Conservation (phyloP, 129 eudicot species). For the Lonicera japonica region DNA sequence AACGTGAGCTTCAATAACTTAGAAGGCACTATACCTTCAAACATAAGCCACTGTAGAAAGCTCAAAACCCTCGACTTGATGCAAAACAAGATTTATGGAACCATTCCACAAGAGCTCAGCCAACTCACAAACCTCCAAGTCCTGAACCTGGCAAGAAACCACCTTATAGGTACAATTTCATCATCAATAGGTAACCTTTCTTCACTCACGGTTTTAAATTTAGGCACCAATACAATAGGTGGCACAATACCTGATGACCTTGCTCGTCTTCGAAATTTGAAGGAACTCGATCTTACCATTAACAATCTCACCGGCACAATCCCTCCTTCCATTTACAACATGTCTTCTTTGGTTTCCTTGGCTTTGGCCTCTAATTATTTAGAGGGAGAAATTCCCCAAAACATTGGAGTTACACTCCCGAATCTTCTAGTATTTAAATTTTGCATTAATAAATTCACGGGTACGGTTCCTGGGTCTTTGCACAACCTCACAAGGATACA, state of each 20-base stretch:
- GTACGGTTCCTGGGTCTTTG: constrained; percentile 60
- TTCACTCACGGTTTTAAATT: constrained; percentile 28
- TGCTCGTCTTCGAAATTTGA: constrained; percentile 32
- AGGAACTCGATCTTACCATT: constrained; percentile 53
- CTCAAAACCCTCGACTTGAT: constrained; percentile 40
- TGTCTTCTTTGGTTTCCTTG: constrained; percentile 46
- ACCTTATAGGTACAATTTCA: constrained; percentile 49
- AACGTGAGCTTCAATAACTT: constrained; percentile 48
- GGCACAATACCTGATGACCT: constrained; percentile 47
- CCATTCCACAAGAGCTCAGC: constrained; percentile 38
- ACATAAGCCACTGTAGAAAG: constrained; percentile 35
- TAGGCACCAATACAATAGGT: constrained; percentile 48
- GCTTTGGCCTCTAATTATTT: constrained; percentile 57
- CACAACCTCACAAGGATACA: constrained; percentile 58
- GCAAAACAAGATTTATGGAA: constrained; percentile 49
- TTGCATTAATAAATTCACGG: constrained; percentile 66
- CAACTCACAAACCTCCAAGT: constrained; percentile 40
- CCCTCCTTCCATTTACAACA: constrained; percentile 65
- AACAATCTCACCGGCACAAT: constrained; percentile 50
- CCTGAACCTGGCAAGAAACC: constrained; percentile 48
- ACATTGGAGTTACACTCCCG: constrained; percentile 45
- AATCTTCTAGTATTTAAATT: constrained; percentile 53
- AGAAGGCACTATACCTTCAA: constrained; percentile 40
- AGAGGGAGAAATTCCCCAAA: constrained; percentile 50
- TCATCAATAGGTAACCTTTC: constrained; percentile 52